Evolutionary conservation across 2,329 filamentous ascomycete genomes (phyloP), one percentile per base, ranked within the genome.

Genomic region (Calonectria hawksworthii): DNA sequence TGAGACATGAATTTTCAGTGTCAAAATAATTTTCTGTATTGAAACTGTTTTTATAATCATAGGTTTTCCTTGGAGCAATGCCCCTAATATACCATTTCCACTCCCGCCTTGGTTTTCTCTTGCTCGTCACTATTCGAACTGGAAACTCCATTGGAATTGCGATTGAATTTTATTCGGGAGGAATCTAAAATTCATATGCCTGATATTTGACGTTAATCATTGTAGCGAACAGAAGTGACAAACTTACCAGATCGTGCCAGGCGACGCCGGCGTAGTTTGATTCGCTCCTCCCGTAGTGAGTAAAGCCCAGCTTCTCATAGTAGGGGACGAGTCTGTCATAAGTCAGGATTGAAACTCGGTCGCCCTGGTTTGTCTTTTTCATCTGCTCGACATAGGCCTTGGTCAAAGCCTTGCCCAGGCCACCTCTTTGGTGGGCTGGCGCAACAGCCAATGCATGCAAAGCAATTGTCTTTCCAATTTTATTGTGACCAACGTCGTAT

Each of bases 231-330:
- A 3, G 8, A 56, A 14, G 7, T 11, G 26, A 28, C 7, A 36
- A 54, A 78, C 77, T 56, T 70, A 83, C 82, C 68, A 83, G 73
- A 69, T 83, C 82, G 11, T 83, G 80, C 82, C 82, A 83, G 2
- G 79, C 76, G 6, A 83, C 76, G 2, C 82, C 82, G 2, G 82
- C 82, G 51, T 83, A 83, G 23, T 76, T 77, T 14, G 77, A 82
- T 6, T 78, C 76, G 50, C 82, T 83, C 70, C 81, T 84, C 16
- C 82, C 82, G 8, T 82, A 79, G 69, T 83, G 78, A 16, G 78
- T 77, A 32, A 84, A 84, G 0, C 83, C 83, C 8, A 84, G 66
- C 23, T 76, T 77, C 28, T 83, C 54, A n/a, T 83, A 83, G 47
- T 82, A 83, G 10, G 82, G 74, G 0, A 83, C 79, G 1, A 83